Conservation (phyloP, 352 stramenopile genomes). For the Pelagophyceae sp. region DNA sequence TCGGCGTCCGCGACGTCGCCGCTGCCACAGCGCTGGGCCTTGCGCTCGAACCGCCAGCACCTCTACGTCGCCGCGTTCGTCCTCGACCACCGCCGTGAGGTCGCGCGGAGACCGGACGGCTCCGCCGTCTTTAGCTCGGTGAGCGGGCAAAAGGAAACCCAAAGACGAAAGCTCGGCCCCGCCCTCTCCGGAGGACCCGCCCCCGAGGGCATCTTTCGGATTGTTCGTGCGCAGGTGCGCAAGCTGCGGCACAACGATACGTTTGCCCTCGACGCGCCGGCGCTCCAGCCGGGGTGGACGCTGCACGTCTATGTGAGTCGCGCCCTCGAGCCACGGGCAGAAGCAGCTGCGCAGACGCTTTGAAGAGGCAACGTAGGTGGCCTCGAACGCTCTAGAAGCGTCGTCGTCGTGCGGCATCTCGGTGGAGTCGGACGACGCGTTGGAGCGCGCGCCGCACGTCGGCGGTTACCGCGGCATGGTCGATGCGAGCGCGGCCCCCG, state of each 20-base stretch:
- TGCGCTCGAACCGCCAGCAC: neutral
- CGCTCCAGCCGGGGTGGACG: neutral
- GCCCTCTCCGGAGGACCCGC: no score
- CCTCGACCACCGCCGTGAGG: neutral
- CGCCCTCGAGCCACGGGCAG: no score
- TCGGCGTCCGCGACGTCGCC: no score
- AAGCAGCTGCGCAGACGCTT: no score
- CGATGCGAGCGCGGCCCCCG: neutral
- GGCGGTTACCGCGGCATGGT: constrained; percentile 2
- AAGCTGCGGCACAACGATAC: neutral
- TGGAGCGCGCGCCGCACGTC: neutral
- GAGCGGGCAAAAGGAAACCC: no score
- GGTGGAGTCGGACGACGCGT: neutral
- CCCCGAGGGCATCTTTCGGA: no score
- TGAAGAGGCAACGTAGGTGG: no score
- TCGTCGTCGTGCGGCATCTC: neutral
- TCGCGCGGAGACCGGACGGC: neutral
- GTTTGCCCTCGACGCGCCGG: neutral
- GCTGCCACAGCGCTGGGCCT: no score
- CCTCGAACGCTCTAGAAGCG: neutral
- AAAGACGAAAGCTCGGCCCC: no score
- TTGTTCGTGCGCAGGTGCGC: no score
- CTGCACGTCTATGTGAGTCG: constrained; percentile 8
- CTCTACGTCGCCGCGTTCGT: neutral
- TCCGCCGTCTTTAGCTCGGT: neutral